Percentiles rank a stretch among this genome's conserved stretches.
Conservation (phyloP, 768 basidiomycete genomes). For the Erythrobasidium yunnanense region DNA sequence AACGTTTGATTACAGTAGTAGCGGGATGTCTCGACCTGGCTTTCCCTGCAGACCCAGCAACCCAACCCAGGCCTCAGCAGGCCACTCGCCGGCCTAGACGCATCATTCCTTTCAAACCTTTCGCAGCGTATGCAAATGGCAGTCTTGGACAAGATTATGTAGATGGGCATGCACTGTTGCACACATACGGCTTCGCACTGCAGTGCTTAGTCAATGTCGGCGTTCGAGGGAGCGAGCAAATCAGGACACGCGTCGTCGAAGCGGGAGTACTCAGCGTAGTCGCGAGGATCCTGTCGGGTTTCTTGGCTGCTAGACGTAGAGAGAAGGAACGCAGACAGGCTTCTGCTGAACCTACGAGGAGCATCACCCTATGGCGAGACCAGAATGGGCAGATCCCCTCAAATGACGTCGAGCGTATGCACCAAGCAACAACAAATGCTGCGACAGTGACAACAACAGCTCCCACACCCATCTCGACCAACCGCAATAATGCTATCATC, state of each 20-base stretch:
- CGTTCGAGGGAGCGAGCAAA: slow-evolving; percentile 83
- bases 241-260: slow-evolving; percentile 82
- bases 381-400: background rate
- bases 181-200: slow-evolving; percentile 83
- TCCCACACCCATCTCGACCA: background rate
- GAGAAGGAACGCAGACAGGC: slow-evolving; percentile 13
- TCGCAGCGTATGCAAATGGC: slow-evolving; percentile 31
- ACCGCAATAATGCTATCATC: too few relatives aligned
- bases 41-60: background rate
- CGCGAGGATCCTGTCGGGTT: slow-evolving; percentile 83
- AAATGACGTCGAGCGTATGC: background rate
- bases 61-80: background rate
- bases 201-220: slow-evolving; percentile 96
- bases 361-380: background rate
- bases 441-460: slow-evolving; percentile 12
- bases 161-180: slow-evolving; percentile 42
- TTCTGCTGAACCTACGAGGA: background rate
- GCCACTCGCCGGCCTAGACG: slow-evolving; percentile 14
- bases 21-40: slow-evolving; percentile 53
- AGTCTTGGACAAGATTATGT: slow-evolving; percentile 8
- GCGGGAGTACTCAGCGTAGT: slow-evolving; percentile 88
- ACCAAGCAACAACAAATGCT: background rate
- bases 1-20: slow-evolving; percentile 77
- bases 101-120: slow-evolving; percentile 34
- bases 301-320: slow-evolving; percentile 62